Evolutionary conservation across 2,329 filamentous ascomycete species (phyloP).

Genomic region (Botrytis tulipae): DNA sequence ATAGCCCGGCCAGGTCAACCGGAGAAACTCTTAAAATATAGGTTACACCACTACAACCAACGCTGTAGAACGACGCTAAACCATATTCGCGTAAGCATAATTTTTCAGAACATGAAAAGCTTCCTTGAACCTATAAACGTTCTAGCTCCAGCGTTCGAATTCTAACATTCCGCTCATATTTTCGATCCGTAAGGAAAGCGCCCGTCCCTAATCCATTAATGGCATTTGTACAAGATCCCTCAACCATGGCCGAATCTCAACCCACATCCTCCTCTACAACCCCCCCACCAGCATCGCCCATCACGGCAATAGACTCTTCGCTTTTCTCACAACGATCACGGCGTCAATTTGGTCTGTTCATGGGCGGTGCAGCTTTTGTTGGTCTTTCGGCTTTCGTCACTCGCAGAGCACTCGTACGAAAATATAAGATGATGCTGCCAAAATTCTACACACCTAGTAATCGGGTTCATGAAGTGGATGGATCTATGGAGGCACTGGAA

Average conservation of each 20-base stretch:
- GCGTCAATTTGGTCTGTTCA: slow-evolving; percentile 67
- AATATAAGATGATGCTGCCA: slow-evolving; percentile 60
- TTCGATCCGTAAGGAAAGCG: neutral
- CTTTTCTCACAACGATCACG: slow-evolving; percentile 38
- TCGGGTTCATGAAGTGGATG: slow-evolving; percentile 54
- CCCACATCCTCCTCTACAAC: slow-evolving; percentile 19
- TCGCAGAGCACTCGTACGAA: slow-evolving; percentile 65
- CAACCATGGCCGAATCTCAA: slow-evolving; percentile 17
- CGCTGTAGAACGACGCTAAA: slow-evolving; percentile 8
- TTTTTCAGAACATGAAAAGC: slow-evolving; percentile 1
- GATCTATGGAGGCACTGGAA: slow-evolving; percentile 72
- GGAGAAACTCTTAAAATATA: neutral
- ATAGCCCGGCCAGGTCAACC: neutral
- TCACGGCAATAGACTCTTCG: slow-evolving; percentile 27
- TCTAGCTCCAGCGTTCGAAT: neutral
- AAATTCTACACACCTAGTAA: slow-evolving; percentile 69
- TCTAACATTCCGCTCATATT: neutral
- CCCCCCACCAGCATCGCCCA: slow-evolving; percentile 15
- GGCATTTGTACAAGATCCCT: slow-evolving; percentile 9
- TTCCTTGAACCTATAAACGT: neutral
- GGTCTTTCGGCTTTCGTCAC: slow-evolving; percentile 69
- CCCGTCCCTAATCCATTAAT: neutral
- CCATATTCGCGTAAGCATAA: slow-evolving; percentile 10
- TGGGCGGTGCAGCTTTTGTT: slow-evolving; percentile 74
- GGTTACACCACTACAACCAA: neutral